phyloP scores from a whole-genome alignment of 208 protist species.

The Wallacemonas rigidus region DNA sequence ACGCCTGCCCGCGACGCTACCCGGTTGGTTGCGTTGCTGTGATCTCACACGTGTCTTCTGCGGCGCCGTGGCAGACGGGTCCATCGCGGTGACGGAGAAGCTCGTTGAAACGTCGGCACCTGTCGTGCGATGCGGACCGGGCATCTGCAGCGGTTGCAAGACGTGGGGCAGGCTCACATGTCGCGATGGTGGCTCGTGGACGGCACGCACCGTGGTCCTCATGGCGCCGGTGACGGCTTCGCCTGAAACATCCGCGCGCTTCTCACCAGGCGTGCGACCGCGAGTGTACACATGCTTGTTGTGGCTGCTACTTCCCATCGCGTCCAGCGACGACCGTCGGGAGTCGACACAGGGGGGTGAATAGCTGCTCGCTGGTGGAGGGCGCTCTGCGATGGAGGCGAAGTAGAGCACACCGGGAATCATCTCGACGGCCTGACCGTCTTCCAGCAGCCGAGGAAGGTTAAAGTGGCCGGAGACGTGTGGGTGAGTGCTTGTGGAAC shows the following conservation, averaged over 20 bases:
- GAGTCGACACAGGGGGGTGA: not conserved
- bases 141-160: conserved; percentile 7
- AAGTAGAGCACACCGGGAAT: conserved; percentile 72
- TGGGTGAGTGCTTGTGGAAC: not conserved
- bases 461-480: conserved; percentile 3
- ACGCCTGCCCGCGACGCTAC: no score
- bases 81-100: not conserved
- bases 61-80: no score
- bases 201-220: no score
- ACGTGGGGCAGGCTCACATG: conserved; percentile 1
- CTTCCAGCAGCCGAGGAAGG: conserved; percentile 41
- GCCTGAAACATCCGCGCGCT: no score
- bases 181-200: not conserved
- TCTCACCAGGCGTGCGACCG: no score
- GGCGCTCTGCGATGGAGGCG: conserved; percentile 42
- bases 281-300: no score
- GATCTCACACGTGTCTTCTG: no score
- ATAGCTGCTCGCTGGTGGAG: conserved; percentile 14
- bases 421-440: conserved; percentile 44
- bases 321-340: not conserved
- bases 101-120: not conserved
- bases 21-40: not conserved
- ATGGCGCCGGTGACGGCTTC: no score
- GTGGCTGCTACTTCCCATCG: no score
- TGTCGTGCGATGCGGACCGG: not conserved